Conservation (phyloP, 1,139 yeast species). For the Yamadazyma siamensis region DNA sequence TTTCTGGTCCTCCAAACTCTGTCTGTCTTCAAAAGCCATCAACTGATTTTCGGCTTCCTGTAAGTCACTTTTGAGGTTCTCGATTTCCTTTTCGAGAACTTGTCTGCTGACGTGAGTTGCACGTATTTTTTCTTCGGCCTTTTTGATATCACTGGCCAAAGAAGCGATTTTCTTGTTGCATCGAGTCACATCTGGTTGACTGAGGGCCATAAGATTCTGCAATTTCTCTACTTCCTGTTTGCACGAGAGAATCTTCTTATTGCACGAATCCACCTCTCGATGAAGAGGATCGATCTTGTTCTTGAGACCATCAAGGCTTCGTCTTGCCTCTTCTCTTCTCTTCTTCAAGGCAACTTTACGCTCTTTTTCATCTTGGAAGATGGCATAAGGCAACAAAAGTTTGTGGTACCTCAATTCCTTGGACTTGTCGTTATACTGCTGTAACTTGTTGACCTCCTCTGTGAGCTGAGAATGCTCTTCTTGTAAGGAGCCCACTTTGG, state of each 20-base stretch:
- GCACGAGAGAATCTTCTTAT: neutral
- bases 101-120: constrained; percentile 18
- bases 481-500: constrained; percentile 26
- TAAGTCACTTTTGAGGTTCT: neutral
- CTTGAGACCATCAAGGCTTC: constrained; percentile 27
- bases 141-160: constrained; percentile 2
- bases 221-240: neutral
- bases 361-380: constrained; percentile 51
- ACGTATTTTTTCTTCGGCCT: constrained; percentile 10
- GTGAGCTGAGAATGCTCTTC: constrained; percentile 26
- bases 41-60: neutral
- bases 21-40: neutral
- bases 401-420: constrained; percentile 47
- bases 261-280: constrained; percentile 1
- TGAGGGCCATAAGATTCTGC: too few relatives aligned
- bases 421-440: constrained; percentile 38
- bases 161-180: neutral
- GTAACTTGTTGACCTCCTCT: constrained; percentile 34
- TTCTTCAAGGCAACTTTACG: constrained; percentile 37
- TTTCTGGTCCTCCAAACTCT: too few relatives aligned
- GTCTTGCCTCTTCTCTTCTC: constrained; percentile 39
- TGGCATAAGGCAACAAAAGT: constrained; percentile 59
- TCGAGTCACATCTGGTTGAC: too few relatives aligned
- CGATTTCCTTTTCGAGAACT: constrained; percentile 12
- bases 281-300: constrained; percentile 29